Conservation (phyloP, 2,329 filamentous ascomycete species). For the Gnomoniopsis smithogilvyi region DNA sequence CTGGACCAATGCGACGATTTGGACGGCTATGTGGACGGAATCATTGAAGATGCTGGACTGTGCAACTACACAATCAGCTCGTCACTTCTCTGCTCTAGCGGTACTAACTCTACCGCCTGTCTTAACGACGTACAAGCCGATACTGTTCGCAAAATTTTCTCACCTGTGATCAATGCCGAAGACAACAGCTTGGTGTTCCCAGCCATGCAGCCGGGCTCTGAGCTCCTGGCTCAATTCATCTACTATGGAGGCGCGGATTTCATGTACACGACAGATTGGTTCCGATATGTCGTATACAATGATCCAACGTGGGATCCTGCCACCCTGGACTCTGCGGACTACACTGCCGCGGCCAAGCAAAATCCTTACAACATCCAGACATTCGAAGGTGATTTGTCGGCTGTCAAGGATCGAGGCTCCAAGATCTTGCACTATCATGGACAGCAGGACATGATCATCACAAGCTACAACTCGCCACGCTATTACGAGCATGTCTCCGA, state of each 20-base stretch:
- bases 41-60: constrained; percentile 42
- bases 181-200: constrained; percentile 46
- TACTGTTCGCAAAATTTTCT: constrained; percentile 13
- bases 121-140: constrained; percentile 31
- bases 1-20: constrained; percentile 47
- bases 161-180: constrained; percentile 23
- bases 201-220: constrained; percentile 46
- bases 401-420: neutral
- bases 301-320: constrained; percentile 38
- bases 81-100: constrained; percentile 21
- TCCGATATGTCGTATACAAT: constrained; percentile 44
- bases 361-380: constrained; percentile 24
- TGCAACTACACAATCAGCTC: constrained; percentile 39
- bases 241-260: constrained; percentile 39
- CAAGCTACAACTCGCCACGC: constrained; percentile 38
- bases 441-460: constrained; percentile 39
- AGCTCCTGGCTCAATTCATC: constrained; percentile 33
- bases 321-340: constrained; percentile 36
- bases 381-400: constrained; percentile 23
- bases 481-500: constrained; percentile 47
- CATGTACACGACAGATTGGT: constrained; percentile 43
- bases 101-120: constrained; percentile 23
- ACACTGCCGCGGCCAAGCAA: constrained; percentile 13
- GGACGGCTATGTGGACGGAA: constrained; percentile 47
- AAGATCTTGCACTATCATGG: constrained; percentile 47